Percentiles rank a stretch among this genome's conserved stretches.
phyloP scores from a whole-genome alignment of 495 filamentous ascomycete species.

The Aspergillus sclerotiicarbonarius region DNA sequence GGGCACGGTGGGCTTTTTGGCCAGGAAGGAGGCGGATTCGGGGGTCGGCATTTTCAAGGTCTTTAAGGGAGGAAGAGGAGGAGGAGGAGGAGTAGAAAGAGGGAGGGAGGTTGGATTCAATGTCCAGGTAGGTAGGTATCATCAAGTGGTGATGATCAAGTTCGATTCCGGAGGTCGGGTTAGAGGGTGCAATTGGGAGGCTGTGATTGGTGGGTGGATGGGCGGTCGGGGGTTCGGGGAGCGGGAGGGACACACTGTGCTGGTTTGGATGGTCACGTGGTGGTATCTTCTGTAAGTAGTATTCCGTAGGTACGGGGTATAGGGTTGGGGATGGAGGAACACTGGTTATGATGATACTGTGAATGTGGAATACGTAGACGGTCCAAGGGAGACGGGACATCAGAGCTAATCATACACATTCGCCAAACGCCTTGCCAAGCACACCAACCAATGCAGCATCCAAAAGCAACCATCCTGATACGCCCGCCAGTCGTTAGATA shows the following conservation, averaged over 20 bases:
- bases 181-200: conserved; percentile 19
- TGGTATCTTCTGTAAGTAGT: neutral
- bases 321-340: too few species aligned
- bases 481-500: neutral
- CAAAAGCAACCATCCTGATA: neutral
- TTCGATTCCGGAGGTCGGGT: conserved; percentile 8
- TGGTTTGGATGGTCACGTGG: conserved; percentile 10
- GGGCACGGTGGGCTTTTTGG: conserved; percentile 89
- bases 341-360: too few species aligned
- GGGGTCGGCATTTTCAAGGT: conserved; percentile 85
- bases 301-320: neutral
- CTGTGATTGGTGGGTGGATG: conserved; percentile 20
- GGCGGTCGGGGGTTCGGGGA: conserved; percentile 16
- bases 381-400: neutral
- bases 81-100: conserved; percentile 2
- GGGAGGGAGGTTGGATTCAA: neutral
- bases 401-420: too few species aligned
- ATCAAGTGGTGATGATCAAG: conserved; percentile 9
- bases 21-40: conserved; percentile 88
- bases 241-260: neutral
- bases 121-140: conserved; percentile 3
- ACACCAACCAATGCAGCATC: conserved; percentile 1
- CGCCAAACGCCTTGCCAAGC: conserved; percentile 16
- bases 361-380: neutral
- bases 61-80: neutral